Conservation (phyloP, 108 stramenopile species). For the Cafeteria roenbergensis region DNA sequence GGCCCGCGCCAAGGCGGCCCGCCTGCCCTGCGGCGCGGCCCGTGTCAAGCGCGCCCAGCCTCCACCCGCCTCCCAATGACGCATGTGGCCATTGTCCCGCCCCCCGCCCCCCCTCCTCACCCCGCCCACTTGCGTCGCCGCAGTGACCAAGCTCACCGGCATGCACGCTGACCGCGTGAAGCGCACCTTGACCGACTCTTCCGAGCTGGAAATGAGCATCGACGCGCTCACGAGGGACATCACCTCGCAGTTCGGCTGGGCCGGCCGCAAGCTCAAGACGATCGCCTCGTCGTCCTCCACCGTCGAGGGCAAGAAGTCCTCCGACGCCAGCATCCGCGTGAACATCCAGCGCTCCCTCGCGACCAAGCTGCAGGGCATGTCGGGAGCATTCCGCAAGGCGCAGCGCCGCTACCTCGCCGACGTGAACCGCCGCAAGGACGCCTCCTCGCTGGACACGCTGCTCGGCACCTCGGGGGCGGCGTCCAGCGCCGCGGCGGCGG, state of each 20-base stretch:
- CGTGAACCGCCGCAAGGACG: conserved; percentile 72
- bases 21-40: too few relatives aligned
- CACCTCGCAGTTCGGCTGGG: conserved; percentile 29
- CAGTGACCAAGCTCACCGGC: conserved; percentile 47
- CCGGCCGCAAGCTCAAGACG: conserved; percentile 13
- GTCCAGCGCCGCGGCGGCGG: neutral
- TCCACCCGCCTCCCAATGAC: too few relatives aligned
- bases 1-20: too few relatives aligned
- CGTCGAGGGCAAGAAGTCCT: conserved; percentile 9
- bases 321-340: conserved; percentile 29
- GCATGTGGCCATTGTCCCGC: too few relatives aligned
- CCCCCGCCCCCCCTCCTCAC: too few relatives aligned
- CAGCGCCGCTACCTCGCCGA: conserved; percentile 84
- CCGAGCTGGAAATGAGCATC: conserved; percentile 69
- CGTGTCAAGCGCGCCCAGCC: too few relatives aligned
- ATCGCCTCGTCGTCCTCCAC: neutral
- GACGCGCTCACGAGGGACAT: conserved; percentile 65
- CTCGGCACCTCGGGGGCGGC: conserved; percentile 4
- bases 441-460: conserved; percentile 54
- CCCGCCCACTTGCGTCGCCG: neutral
- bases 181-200: conserved; percentile 41
- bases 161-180: conserved; percentile 79
- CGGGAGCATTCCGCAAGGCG: conserved; percentile 67
- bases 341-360: conserved; percentile 66
- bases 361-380: conserved; percentile 75